phyloP scores from a whole-genome alignment of 192 early-diverging fungal genomes.

The Coemansia sp. region DNA sequence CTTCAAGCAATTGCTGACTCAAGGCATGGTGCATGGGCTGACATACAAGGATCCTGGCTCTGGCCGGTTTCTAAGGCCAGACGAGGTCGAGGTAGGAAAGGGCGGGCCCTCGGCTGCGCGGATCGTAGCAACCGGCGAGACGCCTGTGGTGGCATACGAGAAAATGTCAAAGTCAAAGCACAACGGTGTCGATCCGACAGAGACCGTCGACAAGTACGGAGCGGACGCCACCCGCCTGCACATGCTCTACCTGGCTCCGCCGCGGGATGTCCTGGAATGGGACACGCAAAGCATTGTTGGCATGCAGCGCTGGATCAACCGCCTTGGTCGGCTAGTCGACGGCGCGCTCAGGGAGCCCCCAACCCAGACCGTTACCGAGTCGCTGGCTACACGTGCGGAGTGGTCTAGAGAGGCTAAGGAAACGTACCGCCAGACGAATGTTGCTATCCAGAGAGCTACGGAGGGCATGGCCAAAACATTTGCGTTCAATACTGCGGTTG shows the following conservation, averaged over 20 bases:
- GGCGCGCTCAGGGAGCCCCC: conserved; percentile 51
- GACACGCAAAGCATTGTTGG: conserved; percentile 89
- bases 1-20: conserved; percentile 81
- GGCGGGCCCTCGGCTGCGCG: conserved; percentile 41
- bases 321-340: conserved; percentile 64
- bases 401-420: conserved; percentile 39
- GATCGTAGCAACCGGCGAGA: conserved; percentile 64
- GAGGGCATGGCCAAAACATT: conserved; percentile 46
- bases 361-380: conserved; percentile 44
- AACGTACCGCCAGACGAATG: conserved; percentile 35
- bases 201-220: conserved; percentile 60
- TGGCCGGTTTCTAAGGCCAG: conserved; percentile 73
- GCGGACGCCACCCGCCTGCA: conserved; percentile 84
- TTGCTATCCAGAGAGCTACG: conserved; percentile 50
- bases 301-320: conserved; percentile 84
- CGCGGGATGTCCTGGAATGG: conserved; percentile 89
- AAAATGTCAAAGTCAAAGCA: conserved; percentile 99
- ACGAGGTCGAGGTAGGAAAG: conserved; percentile 58
- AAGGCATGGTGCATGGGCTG: conserved; percentile 94
- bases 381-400: conserved; percentile 19
- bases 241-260: conserved; percentile 86
- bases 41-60: conserved; percentile 79
- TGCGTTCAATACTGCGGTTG: conserved; percentile 84
- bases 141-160: conserved; percentile 69
- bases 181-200: conserved; percentile 88